Conservation (phyloP, 2,329 filamentous ascomycete genomes). For the Ophiostoma novo-ulmi region DNA sequence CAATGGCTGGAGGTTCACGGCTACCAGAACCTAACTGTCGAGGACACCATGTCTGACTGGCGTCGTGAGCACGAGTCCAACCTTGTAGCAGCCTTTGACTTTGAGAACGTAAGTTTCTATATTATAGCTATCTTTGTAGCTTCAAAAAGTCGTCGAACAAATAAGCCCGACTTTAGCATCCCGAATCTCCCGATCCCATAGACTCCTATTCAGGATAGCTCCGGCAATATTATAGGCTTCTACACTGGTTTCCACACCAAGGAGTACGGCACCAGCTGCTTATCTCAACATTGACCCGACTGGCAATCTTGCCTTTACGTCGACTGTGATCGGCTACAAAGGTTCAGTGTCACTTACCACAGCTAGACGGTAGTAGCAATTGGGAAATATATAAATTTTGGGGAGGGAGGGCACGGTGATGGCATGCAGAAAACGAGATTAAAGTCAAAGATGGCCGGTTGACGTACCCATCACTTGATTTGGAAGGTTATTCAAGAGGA, state of each 20-base stretch:
- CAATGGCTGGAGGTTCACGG: slow-evolving; percentile 33
- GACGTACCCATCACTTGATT: too few relatives aligned
- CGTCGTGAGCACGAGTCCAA: slow-evolving; percentile 30
- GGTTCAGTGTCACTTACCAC: slow-evolving; percentile 31
- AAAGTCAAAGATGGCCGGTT: too few relatives aligned
- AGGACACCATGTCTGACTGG: slow-evolving; percentile 30
- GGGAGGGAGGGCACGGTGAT: too few relatives aligned
- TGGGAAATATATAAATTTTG: neutral
- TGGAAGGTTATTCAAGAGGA: too few relatives aligned
- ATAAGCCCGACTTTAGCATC: slow-evolving; percentile 43
- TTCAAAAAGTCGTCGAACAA: neutral
- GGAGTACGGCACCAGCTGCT: slow-evolving; percentile 31
- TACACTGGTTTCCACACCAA: slow-evolving; percentile 40
- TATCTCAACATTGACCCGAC: slow-evolving; percentile 28
- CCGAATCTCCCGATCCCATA: slow-evolving; percentile 43
- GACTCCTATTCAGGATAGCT: slow-evolving; percentile 39
- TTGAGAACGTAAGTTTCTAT: slow-evolving; percentile 27
- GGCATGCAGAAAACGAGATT: too few relatives aligned
- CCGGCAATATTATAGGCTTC: slow-evolving; percentile 42
- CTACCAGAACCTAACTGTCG: slow-evolving; percentile 29
- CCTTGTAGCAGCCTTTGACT: slow-evolving; percentile 31
- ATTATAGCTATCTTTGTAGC: neutral
- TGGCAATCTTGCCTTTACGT: slow-evolving; percentile 26
- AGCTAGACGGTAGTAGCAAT: neutral
- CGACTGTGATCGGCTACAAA: slow-evolving; percentile 26